Base-by-base conservation (phyloP, 768 basidiomycete species). In the Mycena galericulata region DNA sequence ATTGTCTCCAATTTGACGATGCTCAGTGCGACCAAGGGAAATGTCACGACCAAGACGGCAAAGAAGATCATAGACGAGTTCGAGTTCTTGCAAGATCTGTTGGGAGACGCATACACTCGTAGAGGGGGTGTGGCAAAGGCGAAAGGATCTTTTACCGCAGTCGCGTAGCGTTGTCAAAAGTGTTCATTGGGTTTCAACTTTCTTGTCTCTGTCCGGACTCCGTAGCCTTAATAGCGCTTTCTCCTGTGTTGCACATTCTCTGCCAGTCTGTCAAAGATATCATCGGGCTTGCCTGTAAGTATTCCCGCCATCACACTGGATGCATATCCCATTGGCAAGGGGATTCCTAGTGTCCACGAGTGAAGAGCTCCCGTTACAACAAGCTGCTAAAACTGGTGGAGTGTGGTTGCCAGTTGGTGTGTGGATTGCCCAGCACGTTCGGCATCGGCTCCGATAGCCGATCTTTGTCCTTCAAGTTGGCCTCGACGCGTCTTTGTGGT, bases 181-280 rank as follows among this genome's bases (percentile, higher is more conserved):
- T 27, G 46, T 60, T 60, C 46, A 60, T 49, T 60, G 46, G 32
- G 58, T 61, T 61, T n/a, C 14, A 38, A 24, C 18, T 61, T 61
- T 61, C 38, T 38, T 61, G 17, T 50, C 59, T 50, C 59, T 38
- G 34, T 61, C 46, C 47, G 47, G 46, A 46, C 47, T 49, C 45
- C n/a, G 57, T 59, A n/a, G 24, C 32, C 18, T 47, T 38, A 46
- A 50, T 50, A 29, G 47, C 47, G 38, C 49, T 51, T 50, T 61
- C 36, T 59, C 60, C 47, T 50, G 60, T 49, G 60, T 61, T 49
- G 36, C 50, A 41, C 24, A 49, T 60, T 60, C 36, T 61, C 38
- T 30, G 18, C 49, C 32, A 60, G 58, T 46, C 46, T 60, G 32
- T 49, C 32, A 49, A 60, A 34, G 27, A 59, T 46, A 58, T 43